These are phyloP conservation scores for Amniculicola lignicola DNA, from an alignment of 495 filamentous ascomycete genomes.

Conservation along the genomic window DNA sequence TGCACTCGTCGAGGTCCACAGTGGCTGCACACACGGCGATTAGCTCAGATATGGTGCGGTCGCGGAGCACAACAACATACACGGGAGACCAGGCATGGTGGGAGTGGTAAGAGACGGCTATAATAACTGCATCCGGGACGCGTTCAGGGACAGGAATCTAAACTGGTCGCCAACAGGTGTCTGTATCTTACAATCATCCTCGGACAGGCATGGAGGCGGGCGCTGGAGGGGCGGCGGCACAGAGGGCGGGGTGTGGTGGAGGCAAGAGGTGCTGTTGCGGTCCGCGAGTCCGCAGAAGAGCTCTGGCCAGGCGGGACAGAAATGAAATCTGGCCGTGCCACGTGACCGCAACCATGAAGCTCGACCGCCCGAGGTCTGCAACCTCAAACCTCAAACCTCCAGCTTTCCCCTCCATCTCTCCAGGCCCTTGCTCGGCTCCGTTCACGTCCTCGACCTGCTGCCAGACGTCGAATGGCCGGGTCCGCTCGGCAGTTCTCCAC, in stretches of 20 bases:
- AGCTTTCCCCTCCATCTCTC: constrained; percentile 13
- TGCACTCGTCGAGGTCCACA: constrained; percentile 97
- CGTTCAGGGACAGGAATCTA: constrained; percentile 34
- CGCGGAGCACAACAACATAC: constrained; percentile 51
- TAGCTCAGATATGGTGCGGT: constrained; percentile 1
- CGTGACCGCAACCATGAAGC: neutral
- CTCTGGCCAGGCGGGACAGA: neutral
- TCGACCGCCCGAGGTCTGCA: constrained; percentile 4
- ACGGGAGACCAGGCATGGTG: constrained; percentile 83
- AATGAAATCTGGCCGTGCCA: neutral
- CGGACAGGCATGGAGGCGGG: constrained; percentile 21
- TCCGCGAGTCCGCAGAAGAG: neutral
- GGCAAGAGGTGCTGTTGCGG: neutral
- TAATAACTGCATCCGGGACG: constrained; percentile 23
- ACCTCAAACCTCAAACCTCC: constrained; percentile 20
- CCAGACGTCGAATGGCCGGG: neutral
- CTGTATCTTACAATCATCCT: constrained; percentile 37
- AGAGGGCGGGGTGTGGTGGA: neutral
- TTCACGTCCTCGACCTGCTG: constrained; percentile 1
- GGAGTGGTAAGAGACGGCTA: constrained; percentile 27
- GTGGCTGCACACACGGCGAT: constrained; percentile 57
- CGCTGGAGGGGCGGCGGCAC: constrained; percentile 10
- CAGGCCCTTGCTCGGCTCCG: no score
- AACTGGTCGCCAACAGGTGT: constrained; percentile 26
- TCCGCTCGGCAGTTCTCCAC: neutral